phyloP scores from a whole-genome alignment of 768 basidiomycete species.

The Amanita molliuscula region DNA sequence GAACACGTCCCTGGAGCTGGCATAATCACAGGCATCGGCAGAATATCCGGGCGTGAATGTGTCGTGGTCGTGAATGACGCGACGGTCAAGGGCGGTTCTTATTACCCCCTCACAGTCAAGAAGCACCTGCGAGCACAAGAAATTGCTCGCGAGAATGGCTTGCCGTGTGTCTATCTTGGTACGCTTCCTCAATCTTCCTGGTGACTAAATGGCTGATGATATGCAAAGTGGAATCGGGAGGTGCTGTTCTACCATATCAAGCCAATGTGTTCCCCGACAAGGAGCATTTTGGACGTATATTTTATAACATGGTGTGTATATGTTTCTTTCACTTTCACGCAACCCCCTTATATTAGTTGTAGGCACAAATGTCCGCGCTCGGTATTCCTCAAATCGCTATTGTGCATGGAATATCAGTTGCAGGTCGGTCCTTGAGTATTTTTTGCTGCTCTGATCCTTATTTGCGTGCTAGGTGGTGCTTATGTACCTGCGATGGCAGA shows the following conservation, averaged over 20 bases:
- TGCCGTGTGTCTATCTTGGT: slow-evolving; percentile 93
- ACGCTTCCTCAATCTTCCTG: slow-evolving; percentile 14
- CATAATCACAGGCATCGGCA: slow-evolving; percentile 78
- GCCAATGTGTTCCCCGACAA: slow-evolving; percentile 93
- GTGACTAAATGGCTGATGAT: not conserved
- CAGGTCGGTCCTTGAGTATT: slow-evolving; percentile 32
- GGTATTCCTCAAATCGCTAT: slow-evolving; percentile 88
- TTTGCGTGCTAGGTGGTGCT: slow-evolving; percentile 53
- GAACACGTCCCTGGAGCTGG: slow-evolving; percentile 80
- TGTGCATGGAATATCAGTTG: slow-evolving; percentile 92
- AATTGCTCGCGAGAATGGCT: slow-evolving; percentile 80
- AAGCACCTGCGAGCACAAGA: slow-evolving; percentile 94
- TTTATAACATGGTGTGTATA: slow-evolving; percentile 82
- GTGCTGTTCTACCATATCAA: slow-evolving; percentile 87
- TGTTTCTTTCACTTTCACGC: not conserved
- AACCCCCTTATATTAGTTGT: slow-evolving; percentile 7
- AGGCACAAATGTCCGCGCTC: slow-evolving; percentile 90
- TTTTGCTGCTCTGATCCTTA: not conserved
- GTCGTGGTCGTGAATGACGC: slow-evolving; percentile 92
- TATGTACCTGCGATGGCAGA: slow-evolving; percentile 97
- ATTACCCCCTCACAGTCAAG: slow-evolving; percentile 90
- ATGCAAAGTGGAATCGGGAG: slow-evolving; percentile 78
- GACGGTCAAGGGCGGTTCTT: slow-evolving; percentile 88
- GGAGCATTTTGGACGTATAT: slow-evolving; percentile 93
- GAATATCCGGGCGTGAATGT: slow-evolving; percentile 75